Evolutionary conservation across 768 basidiomycete species (phyloP).

Genomic region (Mycena galopus): DNA sequence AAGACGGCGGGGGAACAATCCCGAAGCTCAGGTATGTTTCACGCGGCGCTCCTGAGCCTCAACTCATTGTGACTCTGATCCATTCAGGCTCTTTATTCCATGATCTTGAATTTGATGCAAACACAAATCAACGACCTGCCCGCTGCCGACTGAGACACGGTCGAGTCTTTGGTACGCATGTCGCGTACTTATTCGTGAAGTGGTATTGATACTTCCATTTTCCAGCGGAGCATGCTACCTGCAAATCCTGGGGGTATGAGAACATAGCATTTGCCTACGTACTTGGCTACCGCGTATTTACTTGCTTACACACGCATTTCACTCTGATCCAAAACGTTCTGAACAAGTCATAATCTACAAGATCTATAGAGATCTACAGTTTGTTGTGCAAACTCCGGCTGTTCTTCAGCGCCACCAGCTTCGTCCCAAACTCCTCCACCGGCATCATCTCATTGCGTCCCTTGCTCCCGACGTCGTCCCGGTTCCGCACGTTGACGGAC

Average conservation of each 20-base stretch:
- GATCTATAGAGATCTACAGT: conserved; percentile 41
- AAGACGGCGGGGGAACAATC: conserved; percentile 19
- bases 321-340: not conserved
- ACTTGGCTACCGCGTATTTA: not conserved
- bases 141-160: conserved; percentile 34
- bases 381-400: conserved; percentile 58
- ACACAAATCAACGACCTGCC: conserved; percentile 64
- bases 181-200: conserved; percentile 9
- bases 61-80: conserved; percentile 46
- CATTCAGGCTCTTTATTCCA: conserved; percentile 48
- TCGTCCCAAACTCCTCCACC: conserved; percentile 76
- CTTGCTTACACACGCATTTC: not conserved
- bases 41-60: conserved; percentile 24
- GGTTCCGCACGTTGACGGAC: conserved; percentile 96
- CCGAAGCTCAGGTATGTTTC: conserved; percentile 31
- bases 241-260: conserved; percentile 15
- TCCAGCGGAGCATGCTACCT: conserved; percentile 8
- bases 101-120: conserved; percentile 57
- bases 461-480: conserved; percentile 93
- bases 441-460: conserved; percentile 80
- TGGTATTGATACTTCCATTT: conserved; percentile 32
- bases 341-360: not conserved
- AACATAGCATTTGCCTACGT: not conserved
- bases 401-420: conserved; percentile 80
- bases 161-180: conserved; percentile 37